Evolutionary conservation across 1,284 basidiomycete genomes (phyloP).

Genomic region (Phellopilus nigrolimitatus): DNA sequence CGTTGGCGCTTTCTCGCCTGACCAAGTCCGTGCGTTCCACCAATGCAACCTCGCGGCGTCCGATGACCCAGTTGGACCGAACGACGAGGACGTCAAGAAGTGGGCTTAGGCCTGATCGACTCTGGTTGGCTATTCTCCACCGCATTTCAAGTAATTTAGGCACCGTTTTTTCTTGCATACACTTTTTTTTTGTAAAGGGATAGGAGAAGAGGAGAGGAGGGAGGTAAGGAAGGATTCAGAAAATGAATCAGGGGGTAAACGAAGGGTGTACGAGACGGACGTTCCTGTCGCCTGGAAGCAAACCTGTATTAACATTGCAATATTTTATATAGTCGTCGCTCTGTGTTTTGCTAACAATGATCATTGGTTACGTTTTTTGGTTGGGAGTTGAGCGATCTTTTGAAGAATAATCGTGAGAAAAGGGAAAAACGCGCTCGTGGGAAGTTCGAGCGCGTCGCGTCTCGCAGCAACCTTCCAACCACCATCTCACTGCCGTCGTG

Average conservation of each 20-base stretch:
- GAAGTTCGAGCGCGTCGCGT: neutral
- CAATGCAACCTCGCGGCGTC: constrained; percentile 81
- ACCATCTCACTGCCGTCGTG: neutral
- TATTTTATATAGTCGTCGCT: neutral
- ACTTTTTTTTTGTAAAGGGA: neutral
- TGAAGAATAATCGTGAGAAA: too few relatives aligned
- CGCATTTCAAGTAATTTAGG: too few relatives aligned
- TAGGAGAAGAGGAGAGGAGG: neutral
- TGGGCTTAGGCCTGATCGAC: constrained; percentile 44
- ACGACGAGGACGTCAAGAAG: constrained; percentile 53
- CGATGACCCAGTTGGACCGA: constrained; percentile 62
- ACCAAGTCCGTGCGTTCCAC: constrained; percentile 74
- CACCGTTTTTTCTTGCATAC: too few relatives aligned
- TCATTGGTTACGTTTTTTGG: too few relatives aligned
- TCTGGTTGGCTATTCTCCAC: neutral
- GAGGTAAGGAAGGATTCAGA: neutral
- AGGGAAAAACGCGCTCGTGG: neutral
- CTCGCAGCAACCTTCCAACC: too few relatives aligned
- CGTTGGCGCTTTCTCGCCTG: constrained; percentile 66
- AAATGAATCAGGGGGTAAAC: constrained; percentile 8
- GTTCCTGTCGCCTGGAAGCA: constrained; percentile 8
- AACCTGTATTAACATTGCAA: constrained; percentile 7
- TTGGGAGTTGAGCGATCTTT: too few relatives aligned
- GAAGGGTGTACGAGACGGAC: constrained; percentile 5
- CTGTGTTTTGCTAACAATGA: neutral